phyloP scores from a whole-genome alignment of 2,329 filamentous ascomycete genomes.

The Paramyrothecium roridum region DNA sequence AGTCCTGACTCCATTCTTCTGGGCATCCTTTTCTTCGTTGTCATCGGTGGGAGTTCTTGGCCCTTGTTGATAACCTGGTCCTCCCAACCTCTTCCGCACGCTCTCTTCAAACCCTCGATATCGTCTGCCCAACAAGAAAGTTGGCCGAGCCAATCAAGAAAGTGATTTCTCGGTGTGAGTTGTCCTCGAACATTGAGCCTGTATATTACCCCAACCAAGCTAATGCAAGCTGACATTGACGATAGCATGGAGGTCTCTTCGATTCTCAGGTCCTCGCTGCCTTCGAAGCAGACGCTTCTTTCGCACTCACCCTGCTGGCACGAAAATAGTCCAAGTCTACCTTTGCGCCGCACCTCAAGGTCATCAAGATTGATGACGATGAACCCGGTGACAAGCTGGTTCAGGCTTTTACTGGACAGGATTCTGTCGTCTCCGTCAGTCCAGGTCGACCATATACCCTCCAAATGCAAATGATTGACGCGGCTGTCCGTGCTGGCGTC shows the following conservation, averaged over 20 bases:
- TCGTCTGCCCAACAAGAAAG: too few species aligned
- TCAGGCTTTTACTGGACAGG: conserved; percentile 9
- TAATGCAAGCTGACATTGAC: background rate
- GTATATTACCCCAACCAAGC: background rate
- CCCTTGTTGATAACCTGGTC: too few species aligned
- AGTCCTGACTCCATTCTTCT: too few species aligned
- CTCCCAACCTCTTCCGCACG: too few species aligned
- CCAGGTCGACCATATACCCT: conserved; percentile 24
- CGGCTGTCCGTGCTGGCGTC: conserved; percentile 33
- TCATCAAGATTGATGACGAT: conserved; percentile 2
- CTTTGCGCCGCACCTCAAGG: conserved; percentile 2
- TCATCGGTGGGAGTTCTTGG: too few species aligned
- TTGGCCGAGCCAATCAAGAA: background rate
- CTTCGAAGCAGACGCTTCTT: conserved; percentile 1
- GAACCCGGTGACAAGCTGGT: conserved; percentile 5
- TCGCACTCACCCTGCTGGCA: conserved; percentile 5
- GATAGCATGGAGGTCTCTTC: conserved; percentile 3
- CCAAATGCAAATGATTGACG: conserved; percentile 47
- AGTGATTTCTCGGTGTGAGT: background rate
- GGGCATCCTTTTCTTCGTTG: too few species aligned
- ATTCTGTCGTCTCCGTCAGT: conserved; percentile 32
- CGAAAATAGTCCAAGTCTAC: conserved; percentile 6
- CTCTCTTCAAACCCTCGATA: too few species aligned
- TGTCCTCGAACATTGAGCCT: too few species aligned
- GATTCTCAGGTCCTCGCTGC: conserved; percentile 5